Evolutionary conservation across 805 yeast species (phyloP).

Genomic region (Candida chilensis): DNA sequence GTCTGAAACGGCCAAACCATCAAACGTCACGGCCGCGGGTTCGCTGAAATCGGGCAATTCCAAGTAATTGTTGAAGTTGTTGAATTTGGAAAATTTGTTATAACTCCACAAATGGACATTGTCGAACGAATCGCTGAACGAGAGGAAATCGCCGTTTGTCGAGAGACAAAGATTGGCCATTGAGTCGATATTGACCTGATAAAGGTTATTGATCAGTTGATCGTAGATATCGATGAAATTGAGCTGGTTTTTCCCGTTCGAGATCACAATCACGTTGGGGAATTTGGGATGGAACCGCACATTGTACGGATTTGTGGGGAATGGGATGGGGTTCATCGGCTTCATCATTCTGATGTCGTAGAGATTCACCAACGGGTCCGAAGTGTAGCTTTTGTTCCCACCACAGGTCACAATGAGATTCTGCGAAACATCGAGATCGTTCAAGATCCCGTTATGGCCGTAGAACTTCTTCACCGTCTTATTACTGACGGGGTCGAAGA

Average conservation of each 20-base stretch:
- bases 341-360: constrained; percentile 71
- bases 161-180: constrained; percentile 46
- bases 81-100: constrained; percentile 21
- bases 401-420: constrained; percentile 75
- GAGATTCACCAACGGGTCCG: constrained; percentile 78
- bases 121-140: constrained; percentile 58
- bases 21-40: constrained; percentile 22
- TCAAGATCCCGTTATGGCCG: constrained; percentile 52
- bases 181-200: constrained; percentile 52
- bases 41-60: constrained; percentile 21
- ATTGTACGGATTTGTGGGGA: constrained; percentile 83
- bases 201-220: constrained; percentile 57
- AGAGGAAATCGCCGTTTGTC: constrained; percentile 68
- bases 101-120: constrained; percentile 64
- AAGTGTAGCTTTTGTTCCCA: constrained; percentile 44
- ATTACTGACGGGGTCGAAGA: constrained; percentile 48
- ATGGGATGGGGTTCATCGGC: constrained; percentile 71
- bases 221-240: constrained; percentile 80
- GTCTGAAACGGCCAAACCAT: constrained; percentile 12
- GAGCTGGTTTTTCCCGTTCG: constrained; percentile 71
- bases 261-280: constrained; percentile 67
- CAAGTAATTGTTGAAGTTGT: constrained; percentile 17
- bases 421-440: constrained; percentile 59
- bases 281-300: constrained; percentile 82
- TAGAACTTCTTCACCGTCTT: constrained; percentile 40